Evolutionary conservation across 2,329 filamentous ascomycete genomes (phyloP).

Genomic region (Aspergillus sp.): DNA sequence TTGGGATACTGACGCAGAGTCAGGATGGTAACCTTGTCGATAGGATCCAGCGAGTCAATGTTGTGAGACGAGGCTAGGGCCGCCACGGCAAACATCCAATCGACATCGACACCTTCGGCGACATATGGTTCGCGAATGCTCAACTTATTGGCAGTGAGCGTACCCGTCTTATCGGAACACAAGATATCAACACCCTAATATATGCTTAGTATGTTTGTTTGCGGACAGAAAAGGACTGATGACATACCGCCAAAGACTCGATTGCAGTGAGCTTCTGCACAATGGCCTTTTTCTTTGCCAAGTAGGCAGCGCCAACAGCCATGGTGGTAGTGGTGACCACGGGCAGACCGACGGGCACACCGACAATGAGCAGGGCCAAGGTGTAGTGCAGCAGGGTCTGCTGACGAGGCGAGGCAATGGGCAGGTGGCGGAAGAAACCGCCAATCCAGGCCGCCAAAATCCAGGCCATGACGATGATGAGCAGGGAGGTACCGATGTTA

Average conservation of each 20-base stretch:
- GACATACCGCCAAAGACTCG: slow-evolving; percentile 64
- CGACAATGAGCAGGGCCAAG: slow-evolving; percentile 70
- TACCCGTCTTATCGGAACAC: slow-evolving; percentile 81
- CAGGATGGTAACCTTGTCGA: slow-evolving; percentile 76
- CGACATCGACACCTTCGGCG: slow-evolving; percentile 72
- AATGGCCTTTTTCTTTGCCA: slow-evolving; percentile 75
- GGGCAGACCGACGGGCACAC: slow-evolving; percentile 77
- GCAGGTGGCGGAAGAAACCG: slow-evolving; percentile 71
- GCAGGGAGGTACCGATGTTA: slow-evolving; percentile 70
- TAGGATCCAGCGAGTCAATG: slow-evolving; percentile 73
- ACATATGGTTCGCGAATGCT: slow-evolving; percentile 76
- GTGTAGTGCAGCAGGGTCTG: slow-evolving; percentile 68
- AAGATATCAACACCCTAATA: slow-evolving; percentile 66
- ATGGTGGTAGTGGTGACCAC: slow-evolving; percentile 77
- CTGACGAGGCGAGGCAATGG: slow-evolving; percentile 55
- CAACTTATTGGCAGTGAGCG: slow-evolving; percentile 62
- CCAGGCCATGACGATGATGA: slow-evolving; percentile 75
- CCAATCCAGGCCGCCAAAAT: slow-evolving; percentile 74
- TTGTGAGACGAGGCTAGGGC: slow-evolving; percentile 76
- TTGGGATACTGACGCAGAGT: slow-evolving; percentile 73
- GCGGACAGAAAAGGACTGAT: not conserved
- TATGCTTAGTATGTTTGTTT: not conserved
- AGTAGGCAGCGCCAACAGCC: slow-evolving; percentile 73
- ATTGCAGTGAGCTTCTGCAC: slow-evolving; percentile 79
- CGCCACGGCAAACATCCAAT: slow-evolving; percentile 82